Evolutionary conservation across 2,329 filamentous ascomycete genomes (phyloP), one percentile per base, ranked within the genome.

Genomic region (Fusarium setosum): DNA sequence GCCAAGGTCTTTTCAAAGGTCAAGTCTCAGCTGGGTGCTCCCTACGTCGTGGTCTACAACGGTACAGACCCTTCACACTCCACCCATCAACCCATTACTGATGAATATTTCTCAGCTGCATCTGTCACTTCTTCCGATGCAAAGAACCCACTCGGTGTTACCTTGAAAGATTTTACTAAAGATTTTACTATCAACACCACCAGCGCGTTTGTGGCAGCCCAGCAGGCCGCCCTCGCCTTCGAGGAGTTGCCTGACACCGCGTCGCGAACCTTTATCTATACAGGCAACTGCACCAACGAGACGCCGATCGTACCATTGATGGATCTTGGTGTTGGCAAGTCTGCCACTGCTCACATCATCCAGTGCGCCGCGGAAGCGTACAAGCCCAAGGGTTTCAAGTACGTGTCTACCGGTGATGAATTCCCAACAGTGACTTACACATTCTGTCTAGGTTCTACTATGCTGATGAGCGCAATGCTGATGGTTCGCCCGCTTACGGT

Each of bases 371-470:
- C 77, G 2, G 60, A 63, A 15, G 66, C 60, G 6, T 80, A 80
- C 65, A 65, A 69, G 34, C 73, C 73, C 10, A 59, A 71, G 52
- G 77, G 79, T 37, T 75, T 65, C 71, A 77, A 76, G 77, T 73
- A 64, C 37, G 73, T 67, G 17, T 44, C 5, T 8, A 6, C 31
- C 3, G 12, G 8, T 18, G 15, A n/a, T 11, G 1, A n/a, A 1
- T n/a, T 8, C 13, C 18, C 13, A 9, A 2, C n/a, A n/a, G n/a
- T 20, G 6, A 10, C 15, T 47, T 17, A 32, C 35, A 31, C 11
- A 53, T 20, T 37, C 57, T 4, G 3, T 17, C 2, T 17, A 84
- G 83, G 53, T 86, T 86, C 69, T 84, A 85, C 67, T 86, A 82
- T 54, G 81, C 76, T 1, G 83, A 86, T 55, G 81, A 86, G 68